Evolutionary conservation across 2,329 filamentous ascomycete genomes (phyloP), one percentile per base, ranked within the genome.

Genomic region (Nemania serpens): DNA sequence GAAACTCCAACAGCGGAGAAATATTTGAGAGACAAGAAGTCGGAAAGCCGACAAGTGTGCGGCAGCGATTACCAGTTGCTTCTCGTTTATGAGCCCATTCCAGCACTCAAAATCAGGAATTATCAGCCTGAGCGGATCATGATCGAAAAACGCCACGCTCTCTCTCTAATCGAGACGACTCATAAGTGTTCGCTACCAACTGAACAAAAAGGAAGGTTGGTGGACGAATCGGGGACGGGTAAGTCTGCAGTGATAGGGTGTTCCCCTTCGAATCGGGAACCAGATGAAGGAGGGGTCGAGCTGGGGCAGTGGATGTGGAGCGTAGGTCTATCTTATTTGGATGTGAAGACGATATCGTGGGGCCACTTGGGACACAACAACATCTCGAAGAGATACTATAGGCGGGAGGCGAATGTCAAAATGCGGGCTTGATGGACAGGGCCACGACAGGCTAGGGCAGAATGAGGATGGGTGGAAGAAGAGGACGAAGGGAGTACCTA

Each of bases 321-420:
- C 67, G 66, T 67, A 69, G 61, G 59, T 53, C 56, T 64, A 66
- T 71, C 70, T 71, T 71, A 71, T 73, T 73, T 70, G 67, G 64
- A 68, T 66, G 63, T 70, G 60, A 70, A 70, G 69, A 65, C 68
- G 66, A 69, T 71, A 70, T 68, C 70, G 70, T 72, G 71, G 71
- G 71, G 70, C 70, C 67, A 68, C 70, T 72, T 61, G 54, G 61
- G 61, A 61, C 54, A 48, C 53, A 61, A 51, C 50, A 42, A 22
- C 52, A 45, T 49, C 43, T 55, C 61, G 39, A 25, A 62, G 66
- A 65, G 66, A 68, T 69, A 65, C 67, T 63, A 67, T 72, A 68
- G 67, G 68, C 69, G 70, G 70, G 68, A 73, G 66, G 70, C 70
- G 69, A 68, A 70, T 67, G 73, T 72, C 70, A 69, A 63, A 50